Conservation (phyloP, 192 early-diverging fungal genomes). For the Phlyctochytrium bullatum region DNA sequence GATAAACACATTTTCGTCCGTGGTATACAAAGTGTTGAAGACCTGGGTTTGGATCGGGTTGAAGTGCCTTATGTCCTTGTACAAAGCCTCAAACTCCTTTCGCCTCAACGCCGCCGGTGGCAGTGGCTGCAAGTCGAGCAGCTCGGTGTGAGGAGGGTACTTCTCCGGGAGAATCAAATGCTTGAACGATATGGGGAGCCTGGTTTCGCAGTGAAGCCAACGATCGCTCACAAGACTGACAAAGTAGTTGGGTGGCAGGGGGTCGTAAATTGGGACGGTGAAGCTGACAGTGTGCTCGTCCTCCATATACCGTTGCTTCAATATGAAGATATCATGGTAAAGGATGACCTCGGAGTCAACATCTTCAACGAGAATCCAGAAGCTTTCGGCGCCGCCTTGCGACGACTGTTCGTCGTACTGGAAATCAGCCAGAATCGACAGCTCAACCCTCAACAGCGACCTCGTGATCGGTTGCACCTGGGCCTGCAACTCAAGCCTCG, state of each 20-base stretch:
- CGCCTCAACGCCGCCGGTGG: constrained; percentile 77
- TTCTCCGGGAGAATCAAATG: constrained; percentile 90
- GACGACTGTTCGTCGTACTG: constrained; percentile 83
- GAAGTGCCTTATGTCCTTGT: constrained; percentile 64
- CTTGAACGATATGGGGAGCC: constrained; percentile 89
- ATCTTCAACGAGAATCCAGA: constrained; percentile 96
- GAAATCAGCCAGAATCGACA: constrained; percentile 93
- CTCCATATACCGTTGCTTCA: constrained; percentile 77
- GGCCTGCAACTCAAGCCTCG: constrained; percentile 84
- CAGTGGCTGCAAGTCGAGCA: constrained; percentile 91
- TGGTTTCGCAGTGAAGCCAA: constrained; percentile 91
- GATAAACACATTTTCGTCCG: constrained; percentile 87
- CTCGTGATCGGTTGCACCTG: constrained; percentile 93
- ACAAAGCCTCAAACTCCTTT: constrained; percentile 69
- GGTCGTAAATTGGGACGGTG: constrained; percentile 87
- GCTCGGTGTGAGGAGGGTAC: constrained; percentile 90
- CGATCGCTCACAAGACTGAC: constrained; percentile 89
- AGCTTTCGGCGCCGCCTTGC: constrained; percentile 79
- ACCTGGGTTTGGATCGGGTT: constrained; percentile 97
- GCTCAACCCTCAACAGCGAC: constrained; percentile 83
- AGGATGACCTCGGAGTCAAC: constrained; percentile 86
- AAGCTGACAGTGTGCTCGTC: constrained; percentile 88
- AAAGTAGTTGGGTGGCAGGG: constrained; percentile 96
- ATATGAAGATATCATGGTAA: constrained; percentile 86
- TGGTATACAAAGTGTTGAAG: constrained; percentile 82